Base-by-base conservation (phyloP, 129 eudicot species). In the Flaveria bidentis region DNA sequence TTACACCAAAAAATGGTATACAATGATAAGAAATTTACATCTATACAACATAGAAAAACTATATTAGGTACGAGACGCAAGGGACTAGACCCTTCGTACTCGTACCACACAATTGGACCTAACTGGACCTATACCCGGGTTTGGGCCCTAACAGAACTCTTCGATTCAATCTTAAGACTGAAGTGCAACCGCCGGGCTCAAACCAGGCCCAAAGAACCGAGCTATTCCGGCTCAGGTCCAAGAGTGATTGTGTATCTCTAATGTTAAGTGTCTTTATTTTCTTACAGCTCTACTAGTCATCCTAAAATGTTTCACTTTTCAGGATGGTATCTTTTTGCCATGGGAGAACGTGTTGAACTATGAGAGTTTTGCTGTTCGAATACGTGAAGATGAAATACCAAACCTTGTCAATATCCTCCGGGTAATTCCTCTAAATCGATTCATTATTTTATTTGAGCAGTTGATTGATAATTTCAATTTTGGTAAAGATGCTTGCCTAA, bases 321-420 rank as follows among this genome's bases (percentile, higher is more conserved):
- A 93, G 96, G 98, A 94, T 79, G 97, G 97, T 65, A 94, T 94
- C 80, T 89, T 82, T 74, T 84, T 94, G 75, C 98, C 98, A 15
- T 91, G 91, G 68, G 98, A 94, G 90, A 91, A 94, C 72, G 87
- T 94, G 62, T 87, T 94, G 61, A 94, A 87, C 83, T 94, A 91
- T 62, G 90, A 94, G 41, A 94, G 97, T 84, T 94, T 94, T 86
- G 96, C 96, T 69, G 97, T 94, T 80, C 85, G 98, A 82, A 82
- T 94, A 41, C 73, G 75, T 20, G 98, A 94, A 84, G 96, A 91
- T 76, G 98, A 94, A 72, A 91, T 94, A 36, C 96, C 98, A 3
- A 89, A 89, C 71, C 79, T 94, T 81, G 68, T 89, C 60, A 89
- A 91, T n/a, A 85, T 91, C 85, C 93, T 94, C 53, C 82, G 97